Base-by-base conservation (phyloP, 148 eudicot species). In the Amaranthus cruentus region DNA sequence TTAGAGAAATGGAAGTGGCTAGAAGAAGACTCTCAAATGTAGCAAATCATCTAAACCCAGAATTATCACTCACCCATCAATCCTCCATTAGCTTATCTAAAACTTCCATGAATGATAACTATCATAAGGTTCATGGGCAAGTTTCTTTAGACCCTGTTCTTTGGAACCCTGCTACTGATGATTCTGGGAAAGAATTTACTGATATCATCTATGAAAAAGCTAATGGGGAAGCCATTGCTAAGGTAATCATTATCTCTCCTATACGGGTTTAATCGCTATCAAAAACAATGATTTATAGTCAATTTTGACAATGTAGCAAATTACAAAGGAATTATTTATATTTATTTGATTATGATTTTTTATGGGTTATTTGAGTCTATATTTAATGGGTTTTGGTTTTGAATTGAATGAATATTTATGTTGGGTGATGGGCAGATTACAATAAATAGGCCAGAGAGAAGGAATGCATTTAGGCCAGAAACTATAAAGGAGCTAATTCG, bases 151-250 rank as follows among this genome's bases (percentile, higher is more conserved):
- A 84, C 14, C 66, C 76, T 10, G 93, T 93, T 15, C 79, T 79
- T 28, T 95, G 98, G 98, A 73, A 47, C 44, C 15, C 49, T 18
- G 81, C 84, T 58, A 47, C 69, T 62, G 91, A 89, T 68, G 93
- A 88, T 47, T 74, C 81, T 7, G 93, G 88, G 28, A 85, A 84
- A 68, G 88, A 75, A 28, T 95, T 76, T 62, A 70, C 81, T 44
- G 98, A 95, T 58, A 95, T 95, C 73, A 71, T 95, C 43, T 95
- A 95, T 21, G 90, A 95, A 74, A 95, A 95, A 79, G 91, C 98
- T 6, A 83, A 75, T 10, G 97, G 87, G 2, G 98, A 95, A 80
- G 89, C 82, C 81, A 95, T 95, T 80, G 98, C 98, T 49, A 94
- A 94, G 97, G 98, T 93, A 38, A 57, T 62, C 74, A 10, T 28